These are phyloP conservation scores for Fimicolochytrium jonesii DNA, from an alignment of 192 early-diverging fungal genomes.

Conservation along the genomic window DNA sequence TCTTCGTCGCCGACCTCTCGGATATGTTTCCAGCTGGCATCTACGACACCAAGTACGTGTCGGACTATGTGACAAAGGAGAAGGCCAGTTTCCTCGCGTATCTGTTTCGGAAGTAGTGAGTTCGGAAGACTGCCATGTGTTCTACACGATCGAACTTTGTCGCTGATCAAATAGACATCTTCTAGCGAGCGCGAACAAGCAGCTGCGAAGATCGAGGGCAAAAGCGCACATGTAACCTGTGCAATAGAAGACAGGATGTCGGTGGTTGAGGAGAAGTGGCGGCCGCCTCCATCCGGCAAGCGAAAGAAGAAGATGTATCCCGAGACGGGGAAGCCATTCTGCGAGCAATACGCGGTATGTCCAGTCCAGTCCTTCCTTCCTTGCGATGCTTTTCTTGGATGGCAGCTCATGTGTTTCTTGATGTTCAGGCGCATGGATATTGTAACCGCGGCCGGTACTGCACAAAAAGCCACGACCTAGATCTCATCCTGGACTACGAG, in stretches of 20 bases:
- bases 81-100: slow-evolving; percentile 64
- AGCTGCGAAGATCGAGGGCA: background rate
- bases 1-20: slow-evolving; percentile 71
- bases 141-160: no score
- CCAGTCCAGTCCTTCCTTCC: no score
- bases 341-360: slow-evolving; percentile 82
- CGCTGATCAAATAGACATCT: no score
- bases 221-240: slow-evolving; percentile 2
- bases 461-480: slow-evolving; percentile 75
- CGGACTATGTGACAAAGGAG: slow-evolving; percentile 66
- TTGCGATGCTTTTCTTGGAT: no score
- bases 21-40: slow-evolving; percentile 84
- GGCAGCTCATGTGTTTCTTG: background rate
- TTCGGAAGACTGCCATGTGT: no score
- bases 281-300: background rate
- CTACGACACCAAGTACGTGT: slow-evolving; percentile 89
- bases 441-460: slow-evolving; percentile 69
- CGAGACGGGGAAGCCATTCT: slow-evolving; percentile 52
- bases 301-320: slow-evolving; percentile 15
- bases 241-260: slow-evolving; percentile 27
- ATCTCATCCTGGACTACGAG: slow-evolving; percentile 79
- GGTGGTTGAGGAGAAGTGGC: background rate
- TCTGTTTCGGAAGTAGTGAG: slow-evolving; percentile 56
- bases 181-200: slow-evolving; percentile 31
- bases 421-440: slow-evolving; percentile 67